Conservation (phyloP, 1,284 basidiomycete genomes). For the Neonothopanus nambi region DNA sequence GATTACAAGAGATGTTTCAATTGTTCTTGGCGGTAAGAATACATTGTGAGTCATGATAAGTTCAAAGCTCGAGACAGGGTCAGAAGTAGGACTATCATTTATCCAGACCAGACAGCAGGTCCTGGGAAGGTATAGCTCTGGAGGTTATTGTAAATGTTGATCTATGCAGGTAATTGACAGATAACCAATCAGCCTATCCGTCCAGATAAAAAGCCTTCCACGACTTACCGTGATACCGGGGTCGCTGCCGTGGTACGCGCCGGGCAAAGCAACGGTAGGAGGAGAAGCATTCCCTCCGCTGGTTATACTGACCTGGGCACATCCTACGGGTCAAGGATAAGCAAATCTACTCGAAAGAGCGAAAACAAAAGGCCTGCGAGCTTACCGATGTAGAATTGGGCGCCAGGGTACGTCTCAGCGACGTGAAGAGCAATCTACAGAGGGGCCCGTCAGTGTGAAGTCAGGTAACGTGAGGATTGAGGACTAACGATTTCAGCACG, state of each 20-base stretch:
- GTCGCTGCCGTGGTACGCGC: conserved; percentile 44
- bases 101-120: conserved; percentile 37
- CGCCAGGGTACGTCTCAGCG: conserved; percentile 44
- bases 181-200: neutral
- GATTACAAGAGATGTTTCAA: no score
- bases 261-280: conserved; percentile 47
- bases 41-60: no score
- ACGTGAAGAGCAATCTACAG: conserved; percentile 31
- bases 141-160: conserved; percentile 54
- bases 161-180: no score
- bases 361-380: no score
- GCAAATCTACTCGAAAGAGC: conserved; percentile 19
- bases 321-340: conserved; percentile 26
- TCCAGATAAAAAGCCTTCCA: neutral
- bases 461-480: no score
- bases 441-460: neutral
- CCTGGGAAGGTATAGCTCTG: conserved; percentile 42
- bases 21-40: no score
- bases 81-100: conserved; percentile 18
- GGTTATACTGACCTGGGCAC: conserved; percentile 45
- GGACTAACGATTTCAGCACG: conserved; percentile 26
- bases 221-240: conserved; percentile 45
- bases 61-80: no score
- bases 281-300: conserved; percentile 45
- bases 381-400: conserved; percentile 47